Evolutionary conservation across 345 rosid genomes (phyloP).

Genomic region (Mercurialis annua): DNA sequence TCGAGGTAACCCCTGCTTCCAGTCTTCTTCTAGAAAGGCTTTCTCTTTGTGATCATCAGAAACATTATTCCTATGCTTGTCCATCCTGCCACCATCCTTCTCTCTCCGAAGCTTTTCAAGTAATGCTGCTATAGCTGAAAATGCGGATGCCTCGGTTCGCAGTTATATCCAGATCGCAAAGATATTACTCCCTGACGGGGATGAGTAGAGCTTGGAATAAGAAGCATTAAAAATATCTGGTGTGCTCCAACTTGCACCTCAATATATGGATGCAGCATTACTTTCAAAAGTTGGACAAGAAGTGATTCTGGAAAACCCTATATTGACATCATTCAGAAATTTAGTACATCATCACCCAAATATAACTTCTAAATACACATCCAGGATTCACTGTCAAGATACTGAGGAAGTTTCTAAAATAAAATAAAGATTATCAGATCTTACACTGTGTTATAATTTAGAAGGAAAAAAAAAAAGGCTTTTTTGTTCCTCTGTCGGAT

Average conservation of each 20-base stretch:
- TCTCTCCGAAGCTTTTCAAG: constrained; percentile 85
- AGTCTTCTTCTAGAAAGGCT: constrained; percentile 39
- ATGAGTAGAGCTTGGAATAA: constrained; percentile 54
- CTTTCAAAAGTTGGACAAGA: constrained; percentile 73
- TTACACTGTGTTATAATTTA: constrained; percentile 18
- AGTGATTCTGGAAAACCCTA: constrained; percentile 84
- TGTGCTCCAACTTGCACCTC: constrained; percentile 87
- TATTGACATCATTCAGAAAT: constrained; percentile 1
- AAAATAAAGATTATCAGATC: background rate
- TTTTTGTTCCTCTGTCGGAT: constrained; percentile 86
- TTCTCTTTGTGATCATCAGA: constrained; percentile 49
- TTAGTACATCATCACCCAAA: constrained; percentile 12
- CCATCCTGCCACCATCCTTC: constrained; percentile 52
- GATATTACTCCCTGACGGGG: constrained; percentile 53
- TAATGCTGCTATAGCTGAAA: constrained; percentile 64
- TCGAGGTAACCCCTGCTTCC: constrained; percentile 41
- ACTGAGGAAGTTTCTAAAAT: background rate
- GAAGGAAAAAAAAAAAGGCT: constrained; percentile 56
- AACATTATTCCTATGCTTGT: constrained; percentile 38
- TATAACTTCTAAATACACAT: background rate
- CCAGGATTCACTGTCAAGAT: background rate
- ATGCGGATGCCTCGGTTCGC: constrained; percentile 70
- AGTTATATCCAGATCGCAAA: constrained; percentile 49
- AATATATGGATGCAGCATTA: constrained; percentile 80
- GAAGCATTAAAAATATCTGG: constrained; percentile 77